Percentiles rank a stretch among this genome's conserved stretches.
These are phyloP conservation scores for Dichotomocladium elegans DNA, from an alignment of 371 early-diverging fungal species.

Conservation along the genomic window DNA sequence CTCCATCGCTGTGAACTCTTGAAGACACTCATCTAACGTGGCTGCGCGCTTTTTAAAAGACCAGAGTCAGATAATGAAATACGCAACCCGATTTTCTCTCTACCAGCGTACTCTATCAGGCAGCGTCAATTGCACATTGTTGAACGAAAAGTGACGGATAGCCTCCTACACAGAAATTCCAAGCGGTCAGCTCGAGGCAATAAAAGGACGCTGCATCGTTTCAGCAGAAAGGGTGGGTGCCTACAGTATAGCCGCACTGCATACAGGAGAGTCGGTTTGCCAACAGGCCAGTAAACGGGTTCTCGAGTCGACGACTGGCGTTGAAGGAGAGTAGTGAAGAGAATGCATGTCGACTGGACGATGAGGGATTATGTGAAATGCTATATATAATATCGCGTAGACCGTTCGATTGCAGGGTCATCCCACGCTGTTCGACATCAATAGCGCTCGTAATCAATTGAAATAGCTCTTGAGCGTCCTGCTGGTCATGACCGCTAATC, in stretches of 20 bases:
- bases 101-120: constrained; percentile 45
- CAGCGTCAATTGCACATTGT: constrained; percentile 64
- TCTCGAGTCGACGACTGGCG: constrained; percentile 13
- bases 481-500: constrained; percentile 68
- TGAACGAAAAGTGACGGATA: constrained; percentile 72
- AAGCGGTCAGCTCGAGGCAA: too few relatives aligned
- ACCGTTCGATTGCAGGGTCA: not conserved
- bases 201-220: not conserved
- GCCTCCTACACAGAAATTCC: constrained; percentile 48
- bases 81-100: not conserved
- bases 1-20: constrained; percentile 63
- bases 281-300: constrained; percentile 68
- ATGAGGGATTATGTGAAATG: too few relatives aligned
- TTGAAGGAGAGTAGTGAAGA: not conserved
- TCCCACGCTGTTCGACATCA: constrained; percentile 32
- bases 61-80: not conserved
- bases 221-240: not conserved
- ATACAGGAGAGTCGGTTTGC: constrained; percentile 73
- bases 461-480: constrained; percentile 93
- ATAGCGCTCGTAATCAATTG: constrained; percentile 74
- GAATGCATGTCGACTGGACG: not conserved
- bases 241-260: constrained; percentile 72
- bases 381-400: too few relatives aligned
- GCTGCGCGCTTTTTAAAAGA: constrained; percentile 39
- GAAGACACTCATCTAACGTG: constrained; percentile 61